phyloP scores from a whole-genome alignment of 2,329 filamentous ascomycete species.

The Ceratocystis variospora region DNA sequence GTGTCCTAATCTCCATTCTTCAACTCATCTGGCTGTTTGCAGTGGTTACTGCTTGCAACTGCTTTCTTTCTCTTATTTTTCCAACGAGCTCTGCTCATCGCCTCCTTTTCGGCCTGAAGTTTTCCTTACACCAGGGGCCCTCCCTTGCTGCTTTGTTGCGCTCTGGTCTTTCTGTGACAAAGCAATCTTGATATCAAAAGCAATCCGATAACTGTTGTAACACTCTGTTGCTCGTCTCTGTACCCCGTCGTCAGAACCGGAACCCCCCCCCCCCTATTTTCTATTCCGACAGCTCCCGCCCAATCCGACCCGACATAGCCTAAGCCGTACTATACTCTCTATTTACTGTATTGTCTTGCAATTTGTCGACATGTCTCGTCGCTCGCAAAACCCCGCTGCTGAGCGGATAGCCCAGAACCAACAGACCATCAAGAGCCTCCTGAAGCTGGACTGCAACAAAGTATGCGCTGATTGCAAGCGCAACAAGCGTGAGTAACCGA shows the following conservation, averaged over 20 bases:
- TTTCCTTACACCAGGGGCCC: not conserved
- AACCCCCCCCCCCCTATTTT: not conserved
- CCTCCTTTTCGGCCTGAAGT: not conserved
- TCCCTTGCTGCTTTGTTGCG: constrained; percentile 1
- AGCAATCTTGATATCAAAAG: constrained; percentile 2
- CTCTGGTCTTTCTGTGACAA: constrained; percentile 3
- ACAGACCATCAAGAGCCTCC: constrained; percentile 80
- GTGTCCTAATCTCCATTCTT: not conserved
- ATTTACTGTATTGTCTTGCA: not conserved
- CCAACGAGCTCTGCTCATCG: not conserved
- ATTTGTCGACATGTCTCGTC: constrained; percentile 54
- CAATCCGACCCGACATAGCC: not conserved
- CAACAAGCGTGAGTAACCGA: constrained; percentile 67
- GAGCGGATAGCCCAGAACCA: constrained; percentile 88
- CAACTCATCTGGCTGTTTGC: not conserved
- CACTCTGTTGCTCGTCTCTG: not conserved
- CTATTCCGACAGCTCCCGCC: not conserved
- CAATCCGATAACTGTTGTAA: not conserved
- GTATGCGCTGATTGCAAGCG: constrained; percentile 96
- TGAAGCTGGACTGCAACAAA: constrained; percentile 94
- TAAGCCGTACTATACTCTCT: not conserved
- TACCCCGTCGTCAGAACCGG: constrained; percentile 14
- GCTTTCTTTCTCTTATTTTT: not conserved
- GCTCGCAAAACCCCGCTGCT: constrained; percentile 60
- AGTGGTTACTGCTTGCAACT: not conserved